A percentile compares a stretch with the other conserved stretches of the same genome.
phyloP scores from a whole-genome alignment of 768 basidiomycete genomes.

The Mycena vulgaris region DNA sequence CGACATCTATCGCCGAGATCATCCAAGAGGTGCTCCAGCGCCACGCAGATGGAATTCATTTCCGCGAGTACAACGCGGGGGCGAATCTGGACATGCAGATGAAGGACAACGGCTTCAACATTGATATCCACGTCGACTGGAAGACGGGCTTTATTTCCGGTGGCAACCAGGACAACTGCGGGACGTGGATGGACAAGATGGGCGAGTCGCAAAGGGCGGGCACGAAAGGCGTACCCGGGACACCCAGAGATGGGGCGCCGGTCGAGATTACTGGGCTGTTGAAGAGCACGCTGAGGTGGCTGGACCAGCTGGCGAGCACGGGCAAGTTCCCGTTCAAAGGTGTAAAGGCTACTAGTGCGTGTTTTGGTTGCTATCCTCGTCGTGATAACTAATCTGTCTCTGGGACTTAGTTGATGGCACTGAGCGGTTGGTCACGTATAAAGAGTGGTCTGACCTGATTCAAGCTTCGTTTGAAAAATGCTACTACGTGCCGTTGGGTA shows the following conservation, averaged over 20 bases:
- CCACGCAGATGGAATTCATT: slow-evolving; percentile 92
- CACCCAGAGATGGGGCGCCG: slow-evolving; percentile 95
- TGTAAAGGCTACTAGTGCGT: slow-evolving; percentile 83
- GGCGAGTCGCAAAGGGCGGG: slow-evolving; percentile 93
- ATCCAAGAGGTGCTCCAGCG: slow-evolving; percentile 97
- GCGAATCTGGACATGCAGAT: slow-evolving; percentile 98
- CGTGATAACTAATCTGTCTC: slow-evolving; percentile 9
- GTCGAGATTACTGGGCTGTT: slow-evolving; percentile 95
- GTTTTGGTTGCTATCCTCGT: slow-evolving; percentile 45
- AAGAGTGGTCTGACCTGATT: slow-evolving; percentile 90
- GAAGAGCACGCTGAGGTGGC: slow-evolving; percentile 95
- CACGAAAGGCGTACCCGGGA: slow-evolving; percentile 96
- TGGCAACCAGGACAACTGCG: slow-evolving; percentile 89
- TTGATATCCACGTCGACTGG: slow-evolving; percentile 97
- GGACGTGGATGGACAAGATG: slow-evolving; percentile 99
- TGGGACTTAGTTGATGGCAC: slow-evolving; percentile 78
- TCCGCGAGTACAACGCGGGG: slow-evolving; percentile 97
- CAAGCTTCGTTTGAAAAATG: slow-evolving; percentile 90
- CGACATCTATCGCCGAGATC: slow-evolving; percentile 91
- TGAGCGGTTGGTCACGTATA: slow-evolving; percentile 83
- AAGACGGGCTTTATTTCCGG: slow-evolving; percentile 91
- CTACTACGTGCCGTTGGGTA: slow-evolving; percentile 91
- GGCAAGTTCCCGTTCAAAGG: slow-evolving; percentile 93
- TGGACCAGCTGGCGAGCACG: slow-evolving; percentile 73
- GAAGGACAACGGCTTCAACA: slow-evolving; percentile 93